Evolutionary conservation across 306 rosid genomes (phyloP), one percentile per base, ranked within the genome.

Genomic region (Neltuma alba): DNA sequence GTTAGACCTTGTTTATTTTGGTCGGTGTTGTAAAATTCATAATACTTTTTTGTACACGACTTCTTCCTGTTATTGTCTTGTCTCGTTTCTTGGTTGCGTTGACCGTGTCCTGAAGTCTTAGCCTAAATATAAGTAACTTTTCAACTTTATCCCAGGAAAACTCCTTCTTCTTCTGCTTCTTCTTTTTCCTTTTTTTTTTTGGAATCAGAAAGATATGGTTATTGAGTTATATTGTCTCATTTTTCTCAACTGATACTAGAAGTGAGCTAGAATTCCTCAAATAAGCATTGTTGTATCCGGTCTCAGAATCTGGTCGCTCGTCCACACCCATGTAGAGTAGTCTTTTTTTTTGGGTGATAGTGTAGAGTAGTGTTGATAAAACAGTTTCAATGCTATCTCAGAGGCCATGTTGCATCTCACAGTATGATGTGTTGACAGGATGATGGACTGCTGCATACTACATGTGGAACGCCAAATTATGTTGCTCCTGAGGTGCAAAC

Each of bases 381-480:
- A 65, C 30, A 65, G 48, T 78, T 74, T 69, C 60, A 44, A 77
- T 48, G 75, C 64, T 47, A 66, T 18, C 25, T 6, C 58, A 33
- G 30, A 69, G 33, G 28, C 81, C 36, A 36, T 60, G n/a, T 70
- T 70, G 55, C 54, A 23, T 85, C 81, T 84, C 71, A 76, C 68
- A 47, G 25, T 70, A 78, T 60, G 31, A 28, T 75, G 47, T 79
- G 70, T 69, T 81, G 80, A 67, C 90, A 93, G 99, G 98, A 89
- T 79, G 99, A 95, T 2, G 99, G 99, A 57, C 89, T 95, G 74
- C 96, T 95, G 82, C 99, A 95, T 90, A 95, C 99, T 34, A 89
- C 99, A 66, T 95, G 99, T 57, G 99, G 99, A 78, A 95, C 99
- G 77, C 99, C 99, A 67, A 95, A 95, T 83, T 95, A 95, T 55